Evolutionary conservation across 768 basidiomycete genomes (phyloP).

Genomic region (Porphyrellus cyaneotinctus): DNA sequence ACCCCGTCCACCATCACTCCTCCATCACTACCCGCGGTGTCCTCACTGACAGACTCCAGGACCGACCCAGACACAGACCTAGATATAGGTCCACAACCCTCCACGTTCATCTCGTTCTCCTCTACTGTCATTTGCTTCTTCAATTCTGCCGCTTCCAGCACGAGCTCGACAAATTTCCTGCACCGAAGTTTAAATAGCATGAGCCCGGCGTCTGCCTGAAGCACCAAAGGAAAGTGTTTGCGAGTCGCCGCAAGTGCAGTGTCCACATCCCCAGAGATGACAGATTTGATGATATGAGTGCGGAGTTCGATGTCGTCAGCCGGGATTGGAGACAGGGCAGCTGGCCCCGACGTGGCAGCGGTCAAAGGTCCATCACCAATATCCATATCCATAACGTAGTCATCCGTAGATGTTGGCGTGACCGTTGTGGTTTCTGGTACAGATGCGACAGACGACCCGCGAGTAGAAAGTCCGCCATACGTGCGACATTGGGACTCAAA

Average conservation of each 20-base stretch:
- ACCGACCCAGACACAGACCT: conserved; percentile 24
- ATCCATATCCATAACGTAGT: conserved; percentile 50
- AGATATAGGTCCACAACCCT: conserved; percentile 22
- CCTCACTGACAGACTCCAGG: conserved; percentile 33
- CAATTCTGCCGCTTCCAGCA: conserved; percentile 65
- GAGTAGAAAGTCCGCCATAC: conserved; percentile 23
- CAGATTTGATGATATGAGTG: conserved; percentile 65
- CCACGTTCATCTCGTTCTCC: conserved; percentile 32
- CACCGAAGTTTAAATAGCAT: conserved; percentile 81
- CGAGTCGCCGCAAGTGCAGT: conserved; percentile 55
- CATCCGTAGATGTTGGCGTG: conserved; percentile 22
- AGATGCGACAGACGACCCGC: conserved; percentile 1
- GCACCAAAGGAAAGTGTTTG: conserved; percentile 56
- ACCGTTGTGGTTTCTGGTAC: background rate
- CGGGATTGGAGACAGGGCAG: conserved; percentile 19
- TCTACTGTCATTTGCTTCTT: conserved; percentile 56
- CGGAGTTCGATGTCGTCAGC: conserved; percentile 61
- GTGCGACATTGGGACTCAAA: conserved; percentile 51
- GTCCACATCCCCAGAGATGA: conserved; percentile 69
- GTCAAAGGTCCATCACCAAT: conserved; percentile 22
- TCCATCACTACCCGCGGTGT: conserved; percentile 35
- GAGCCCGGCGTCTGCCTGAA: conserved; percentile 63
- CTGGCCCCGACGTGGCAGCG: conserved; percentile 8
- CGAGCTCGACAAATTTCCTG: conserved; percentile 81
- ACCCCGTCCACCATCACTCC: conserved; percentile 42